Evolutionary conservation across 2,329 filamentous ascomycete species (phyloP).

Genomic region (Didymella segeticola): DNA sequence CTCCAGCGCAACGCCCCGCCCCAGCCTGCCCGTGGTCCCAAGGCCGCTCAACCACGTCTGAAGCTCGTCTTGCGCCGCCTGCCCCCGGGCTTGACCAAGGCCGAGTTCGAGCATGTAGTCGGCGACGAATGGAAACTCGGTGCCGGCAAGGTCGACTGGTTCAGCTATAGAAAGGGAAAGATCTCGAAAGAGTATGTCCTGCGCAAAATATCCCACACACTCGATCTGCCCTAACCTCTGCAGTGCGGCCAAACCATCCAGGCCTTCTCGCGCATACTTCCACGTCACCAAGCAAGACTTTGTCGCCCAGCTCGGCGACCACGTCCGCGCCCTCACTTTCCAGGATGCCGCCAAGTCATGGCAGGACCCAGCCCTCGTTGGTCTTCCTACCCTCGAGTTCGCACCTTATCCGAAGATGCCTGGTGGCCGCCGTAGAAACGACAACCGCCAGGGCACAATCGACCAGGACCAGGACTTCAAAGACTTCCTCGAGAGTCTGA

Average conservation of each 20-base stretch:
- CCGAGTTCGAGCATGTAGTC: slow-evolving; percentile 75
- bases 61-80: slow-evolving; percentile 87
- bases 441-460: slow-evolving; percentile 90
- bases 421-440: slow-evolving; percentile 73
- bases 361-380: slow-evolving; percentile 74
- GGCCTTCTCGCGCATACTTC: slow-evolving; percentile 80
- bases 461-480: slow-evolving; percentile 97
- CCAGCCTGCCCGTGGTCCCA: slow-evolving; percentile 43
- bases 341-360: slow-evolving; percentile 81
- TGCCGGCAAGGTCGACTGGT: slow-evolving; percentile 86
- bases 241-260: slow-evolving; percentile 75
- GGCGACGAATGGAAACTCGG: slow-evolving; percentile 83
- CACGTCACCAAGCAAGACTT: slow-evolving; percentile 77
- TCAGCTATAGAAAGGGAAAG: slow-evolving; percentile 75
- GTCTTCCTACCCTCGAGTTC: slow-evolving; percentile 81
- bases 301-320: slow-evolving; percentile 71
- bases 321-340: slow-evolving; percentile 73
- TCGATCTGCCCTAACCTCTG: slow-evolving; percentile 14
- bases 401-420: slow-evolving; percentile 85
- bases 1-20: slow-evolving; percentile 45
- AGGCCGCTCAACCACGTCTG: slow-evolving; percentile 66
- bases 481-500: slow-evolving; percentile 85
- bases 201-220: not conserved
- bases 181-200: slow-evolving; percentile 78
- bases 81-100: slow-evolving; percentile 81